These are phyloP conservation scores for Raffaelea albimanens DNA, from an alignment of 2,329 filamentous ascomycete genomes.

Conservation along the genomic window DNA sequence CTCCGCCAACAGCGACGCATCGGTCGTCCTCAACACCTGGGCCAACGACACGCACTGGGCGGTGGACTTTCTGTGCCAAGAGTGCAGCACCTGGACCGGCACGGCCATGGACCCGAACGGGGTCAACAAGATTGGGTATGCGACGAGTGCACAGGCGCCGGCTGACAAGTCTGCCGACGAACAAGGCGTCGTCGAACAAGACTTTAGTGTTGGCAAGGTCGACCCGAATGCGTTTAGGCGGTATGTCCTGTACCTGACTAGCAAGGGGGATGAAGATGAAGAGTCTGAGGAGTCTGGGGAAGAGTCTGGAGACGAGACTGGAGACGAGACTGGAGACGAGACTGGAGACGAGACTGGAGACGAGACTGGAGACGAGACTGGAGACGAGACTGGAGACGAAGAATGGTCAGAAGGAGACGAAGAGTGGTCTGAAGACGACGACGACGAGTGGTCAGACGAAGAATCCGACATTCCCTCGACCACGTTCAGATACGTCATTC, in stretches of 20 bases:
- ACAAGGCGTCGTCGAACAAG: constrained; percentile 11
- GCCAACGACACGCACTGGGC: constrained; percentile 22
- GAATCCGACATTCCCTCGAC: no score
- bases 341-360: no score
- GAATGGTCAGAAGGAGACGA: constrained; percentile 1
- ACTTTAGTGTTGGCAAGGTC: constrained; percentile 8
- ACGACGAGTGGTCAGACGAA: no score
- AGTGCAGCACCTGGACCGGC: constrained; percentile 17
- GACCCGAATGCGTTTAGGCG: constrained; percentile 8
- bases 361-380: no score
- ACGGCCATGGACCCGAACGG: constrained; percentile 17
- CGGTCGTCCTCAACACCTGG: no score
- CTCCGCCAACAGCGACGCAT: no score
- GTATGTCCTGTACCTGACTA: constrained; percentile 7
- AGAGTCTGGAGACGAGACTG: no score
- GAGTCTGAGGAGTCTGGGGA: background rate
- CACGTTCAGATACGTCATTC: no score
- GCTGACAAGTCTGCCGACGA: constrained; percentile 15
- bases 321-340: no score
- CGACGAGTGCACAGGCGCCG: constrained; percentile 13
- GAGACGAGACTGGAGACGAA: no score
- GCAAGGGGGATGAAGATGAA: background rate
- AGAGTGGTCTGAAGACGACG: background rate
- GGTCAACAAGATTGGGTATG: constrained; percentile 16
- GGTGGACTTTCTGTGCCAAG: constrained; percentile 17